Conservation (phyloP, 108 stramenopile genomes). For the Cyclotella choctawhatcheeana region DNA sequence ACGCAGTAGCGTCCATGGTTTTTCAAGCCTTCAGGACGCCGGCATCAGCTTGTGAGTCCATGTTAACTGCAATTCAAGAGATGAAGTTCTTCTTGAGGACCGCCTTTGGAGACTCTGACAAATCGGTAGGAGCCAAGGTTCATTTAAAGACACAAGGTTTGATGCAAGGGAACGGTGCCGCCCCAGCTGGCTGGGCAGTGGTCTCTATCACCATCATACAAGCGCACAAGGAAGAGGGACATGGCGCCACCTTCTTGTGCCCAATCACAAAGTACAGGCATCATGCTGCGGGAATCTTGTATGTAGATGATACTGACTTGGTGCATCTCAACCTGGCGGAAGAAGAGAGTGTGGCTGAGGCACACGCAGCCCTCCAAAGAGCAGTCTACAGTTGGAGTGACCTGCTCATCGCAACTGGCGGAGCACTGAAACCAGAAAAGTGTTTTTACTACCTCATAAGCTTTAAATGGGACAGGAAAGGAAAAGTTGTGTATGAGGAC, state of each 20-base stretch:
- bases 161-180: slow-evolving; percentile 8
- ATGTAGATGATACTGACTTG: slow-evolving; percentile 13
- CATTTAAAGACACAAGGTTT: slow-evolving; percentile 9
- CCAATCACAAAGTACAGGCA: background rate
- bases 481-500: background rate
- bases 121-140: background rate
- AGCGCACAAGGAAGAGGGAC: background rate
- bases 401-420: slow-evolving; percentile 10
- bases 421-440: slow-evolving; percentile 6
- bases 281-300: background rate
- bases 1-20: background rate
- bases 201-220: slow-evolving; percentile 3
- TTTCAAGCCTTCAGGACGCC: slow-evolving; percentile 12
- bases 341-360: background rate
- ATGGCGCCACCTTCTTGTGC: background rate
- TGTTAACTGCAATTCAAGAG: slow-evolving; percentile 3
- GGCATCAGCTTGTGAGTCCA: background rate
- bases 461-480: slow-evolving; percentile 1
- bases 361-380: background rate
- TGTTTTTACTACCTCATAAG: slow-evolving; percentile 8
- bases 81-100: slow-evolving; percentile 9
- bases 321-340: slow-evolving; percentile 2
- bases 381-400: slow-evolving; percentile 1
- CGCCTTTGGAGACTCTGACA: slow-evolving; percentile 14
- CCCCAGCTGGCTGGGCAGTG: slow-evolving; percentile 5